Evolutionary conservation across 106 monocot species (phyloP), one percentile per base, ranked within the genome.

Genomic region (Apostasia ramifera): DNA sequence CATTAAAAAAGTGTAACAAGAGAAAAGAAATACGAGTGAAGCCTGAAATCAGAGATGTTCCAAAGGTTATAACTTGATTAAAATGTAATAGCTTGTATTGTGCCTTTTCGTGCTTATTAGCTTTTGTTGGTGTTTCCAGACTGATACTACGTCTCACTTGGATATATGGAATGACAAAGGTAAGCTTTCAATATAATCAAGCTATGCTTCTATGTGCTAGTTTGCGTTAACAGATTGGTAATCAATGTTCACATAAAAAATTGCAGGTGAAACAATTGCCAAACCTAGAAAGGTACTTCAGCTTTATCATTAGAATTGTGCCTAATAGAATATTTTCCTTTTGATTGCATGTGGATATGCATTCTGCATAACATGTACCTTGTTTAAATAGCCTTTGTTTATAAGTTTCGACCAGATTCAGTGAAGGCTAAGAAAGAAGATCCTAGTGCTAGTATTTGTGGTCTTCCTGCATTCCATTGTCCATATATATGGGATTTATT

Each of bases 131-230:
- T 45, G 58, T 51, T 11, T 81, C 1, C 73, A 93, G 89, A 84
- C 46, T 37, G 81, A 71, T 66, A 57, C 63, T 42, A 69, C 52
- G 44, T 46, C 40, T n/a, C 47, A 70, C 26, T 52, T 81, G 68
- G 87, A 88, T 42, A 73, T 94, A 57, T 94, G 94, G 94, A 76
- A 57, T 75, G 78, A 73, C 6, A 63, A 80, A 77, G 89, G 84
- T 93, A 68, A 13, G 45, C 38, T 26, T 45, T 45, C 3, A 7
- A 2, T 12, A 45, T 48, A 26, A 4, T 15, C 13, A 63, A 63
- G 13, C 1, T 26, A 26, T 26, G 3, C 13, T 63, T 2, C 62
- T 3, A 13, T 65, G 13, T 15, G 0, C 47, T 26, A 43, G 26
- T 26, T 48, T 47, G 65, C 37, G 37, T 6, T 48, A 14, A 9